A percentile compares a stretch with the other conserved stretches of the same genome.
Conservation (phyloP, 2,329 filamentous ascomycete species). For the Cytospora piceicola region DNA sequence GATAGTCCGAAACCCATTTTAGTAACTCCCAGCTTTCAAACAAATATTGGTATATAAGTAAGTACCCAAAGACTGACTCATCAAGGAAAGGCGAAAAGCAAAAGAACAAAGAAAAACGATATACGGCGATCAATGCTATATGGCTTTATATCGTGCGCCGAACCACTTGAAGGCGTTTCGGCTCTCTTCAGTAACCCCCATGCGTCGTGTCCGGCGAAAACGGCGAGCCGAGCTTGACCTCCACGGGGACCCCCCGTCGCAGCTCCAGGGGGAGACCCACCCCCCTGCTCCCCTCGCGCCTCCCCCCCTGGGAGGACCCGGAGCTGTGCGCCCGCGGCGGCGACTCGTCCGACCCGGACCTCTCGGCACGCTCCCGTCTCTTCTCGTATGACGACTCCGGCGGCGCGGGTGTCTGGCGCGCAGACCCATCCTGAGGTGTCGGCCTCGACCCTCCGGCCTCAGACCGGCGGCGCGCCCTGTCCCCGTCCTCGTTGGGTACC, state of each 20-base stretch:
- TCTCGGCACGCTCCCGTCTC: conserved; percentile 1
- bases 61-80: background rate
- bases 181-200: background rate
- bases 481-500: conserved; percentile 2
- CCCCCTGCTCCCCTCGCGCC: conserved; percentile 9
- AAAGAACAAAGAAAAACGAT: background rate
- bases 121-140: conserved; percentile 4
- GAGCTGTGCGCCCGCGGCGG: background rate
- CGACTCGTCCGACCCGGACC: conserved; percentile 6
- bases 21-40: conserved; percentile 1
- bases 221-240: conserved; percentile 29
- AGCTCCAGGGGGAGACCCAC: background rate
- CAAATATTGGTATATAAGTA: conserved; percentile 7
- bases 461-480: background rate
- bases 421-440: background rate
- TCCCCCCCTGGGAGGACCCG: conserved; percentile 3
- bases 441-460: background rate
- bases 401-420: conserved; percentile 2
- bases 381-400: conserved; percentile 2
- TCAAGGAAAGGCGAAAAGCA: background rate
- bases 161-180: background rate
- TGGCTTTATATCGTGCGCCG: background rate
- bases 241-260: conserved; percentile 11
- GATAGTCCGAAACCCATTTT: background rate
- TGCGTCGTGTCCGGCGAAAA: conserved; percentile 21